Evolutionary conservation across 2,329 filamentous ascomycete genomes (phyloP).

Genomic region (Emericellopsis atlantica): DNA sequence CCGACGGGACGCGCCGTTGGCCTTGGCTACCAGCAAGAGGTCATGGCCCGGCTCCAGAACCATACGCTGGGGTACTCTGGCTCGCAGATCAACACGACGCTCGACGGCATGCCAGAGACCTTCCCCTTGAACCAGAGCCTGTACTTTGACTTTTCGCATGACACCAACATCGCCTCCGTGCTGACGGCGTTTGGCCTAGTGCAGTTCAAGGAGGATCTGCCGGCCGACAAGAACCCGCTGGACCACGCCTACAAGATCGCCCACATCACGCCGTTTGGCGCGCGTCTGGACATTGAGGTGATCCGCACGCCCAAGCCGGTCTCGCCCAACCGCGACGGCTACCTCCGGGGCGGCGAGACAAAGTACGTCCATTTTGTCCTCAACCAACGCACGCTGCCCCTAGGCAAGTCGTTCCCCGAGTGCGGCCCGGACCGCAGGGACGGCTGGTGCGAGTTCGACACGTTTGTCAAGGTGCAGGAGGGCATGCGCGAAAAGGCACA

Average conservation of each 20-base stretch:
- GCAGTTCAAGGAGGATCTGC: constrained; percentile 52
- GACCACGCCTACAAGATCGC: constrained; percentile 52
- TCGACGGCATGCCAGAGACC: constrained; percentile 53
- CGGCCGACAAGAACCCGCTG: constrained; percentile 39
- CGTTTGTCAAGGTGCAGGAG: constrained; percentile 52
- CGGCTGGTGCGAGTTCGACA: constrained; percentile 64
- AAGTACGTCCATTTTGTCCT: constrained; percentile 63
- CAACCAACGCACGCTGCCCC: constrained; percentile 60
- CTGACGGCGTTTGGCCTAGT: constrained; percentile 60
- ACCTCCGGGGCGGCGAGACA: constrained; percentile 40
- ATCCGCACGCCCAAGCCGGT: constrained; percentile 56
- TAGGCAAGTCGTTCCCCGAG: constrained; percentile 51
- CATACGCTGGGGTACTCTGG: constrained; percentile 47
- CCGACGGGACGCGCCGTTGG: constrained; percentile 60
- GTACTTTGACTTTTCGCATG: constrained; percentile 70
- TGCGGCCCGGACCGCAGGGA: constrained; percentile 52
- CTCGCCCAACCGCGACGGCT: constrained; percentile 38
- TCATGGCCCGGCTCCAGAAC: constrained; percentile 57
- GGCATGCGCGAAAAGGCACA: constrained; percentile 42
- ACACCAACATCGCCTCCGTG: constrained; percentile 60
- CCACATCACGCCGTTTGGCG: constrained; percentile 59
- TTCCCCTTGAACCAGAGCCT: constrained; percentile 64
- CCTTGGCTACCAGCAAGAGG: constrained; percentile 60
- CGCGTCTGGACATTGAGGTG: constrained; percentile 61
- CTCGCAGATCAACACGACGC: constrained; percentile 55